phyloP scores from a whole-genome alignment of 2,329 filamentous ascomycete species.

The Volutella citrinella region DNA sequence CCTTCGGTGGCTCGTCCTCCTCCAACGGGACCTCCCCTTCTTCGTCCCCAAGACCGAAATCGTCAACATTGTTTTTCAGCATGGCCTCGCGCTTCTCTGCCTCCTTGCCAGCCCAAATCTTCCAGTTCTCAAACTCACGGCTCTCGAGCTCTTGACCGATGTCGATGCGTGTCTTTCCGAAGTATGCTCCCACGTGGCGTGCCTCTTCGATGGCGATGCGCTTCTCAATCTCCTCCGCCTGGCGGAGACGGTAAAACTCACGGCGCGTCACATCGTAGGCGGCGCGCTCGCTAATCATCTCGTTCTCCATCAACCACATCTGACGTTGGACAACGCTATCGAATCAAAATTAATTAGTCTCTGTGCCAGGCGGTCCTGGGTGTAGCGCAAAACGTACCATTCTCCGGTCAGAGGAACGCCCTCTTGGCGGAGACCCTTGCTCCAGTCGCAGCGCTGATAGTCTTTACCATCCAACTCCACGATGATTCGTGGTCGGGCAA shows the following conservation, averaged over 20 bases:
- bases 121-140: slow-evolving; percentile 78
- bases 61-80: slow-evolving; percentile 41
- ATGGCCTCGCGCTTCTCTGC: slow-evolving; percentile 39
- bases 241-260: slow-evolving; percentile 85
- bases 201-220: slow-evolving; percentile 88
- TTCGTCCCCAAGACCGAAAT: slow-evolving; percentile 37
- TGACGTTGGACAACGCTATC: slow-evolving; percentile 91
- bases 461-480: slow-evolving; percentile 86
- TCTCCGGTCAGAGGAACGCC: slow-evolving; percentile 75
- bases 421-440: slow-evolving; percentile 66
- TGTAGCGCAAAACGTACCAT: slow-evolving; percentile 22
- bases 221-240: slow-evolving; percentile 77
- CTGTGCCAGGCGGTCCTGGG: too few species aligned
- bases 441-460: slow-evolving; percentile 74
- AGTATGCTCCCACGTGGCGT: slow-evolving; percentile 79
- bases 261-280: slow-evolving; percentile 86
- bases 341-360: too few species aligned
- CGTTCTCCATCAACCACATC: slow-evolving; percentile 73
- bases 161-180: slow-evolving; percentile 73
- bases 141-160: slow-evolving; percentile 83
- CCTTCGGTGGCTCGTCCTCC: too few species aligned
- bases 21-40: slow-evolving; percentile 21
- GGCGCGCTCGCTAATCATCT: slow-evolving; percentile 56
- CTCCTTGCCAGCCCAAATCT: slow-evolving; percentile 65
- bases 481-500: slow-evolving; percentile 82